Base-by-base conservation (phyloP, 2,329 filamentous ascomycete species). In the Claviceps capensis region DNA sequence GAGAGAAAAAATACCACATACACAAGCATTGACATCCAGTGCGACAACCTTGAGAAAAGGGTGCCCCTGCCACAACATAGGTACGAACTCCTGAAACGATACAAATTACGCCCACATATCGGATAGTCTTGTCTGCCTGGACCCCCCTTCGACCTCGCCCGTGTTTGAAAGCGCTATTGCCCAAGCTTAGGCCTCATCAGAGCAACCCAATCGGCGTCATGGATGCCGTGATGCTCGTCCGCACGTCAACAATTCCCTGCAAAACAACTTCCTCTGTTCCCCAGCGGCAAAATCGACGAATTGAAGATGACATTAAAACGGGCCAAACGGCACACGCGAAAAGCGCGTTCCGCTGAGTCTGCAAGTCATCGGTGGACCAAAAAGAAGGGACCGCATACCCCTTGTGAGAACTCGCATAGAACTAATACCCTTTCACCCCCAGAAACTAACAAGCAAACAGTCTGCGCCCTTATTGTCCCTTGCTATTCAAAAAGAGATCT, bases 401-500 rank as follows among this genome's bases (percentile, higher is more conserved):
- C 30, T 36, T 4, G 19, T 40, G 14, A 26, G 19, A 16, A 36
- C 36, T 38, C 46, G 49, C 13, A 50, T 37, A 36, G 16, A 11
- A 30, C 13, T 8, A n/a, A 5, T 46, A 11, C 30, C 38, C 11
- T 40, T 42, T 23, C 30, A 34, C 9, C 9, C 4, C 16, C 16
- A 4, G 5, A 5, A 46, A 34, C 9, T 13, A 2, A 46, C 44
- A 34, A 46, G 4, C 8, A 36, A 40, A 48, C 14, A 40, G 14
- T n/a, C 17, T 41, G 37, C 14, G 36, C 17, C 11, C 53, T 52
- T 66, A 69, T 66, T 68, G 65, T 61, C 63, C 64, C 60, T 65
- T 70, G 52, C 61, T 59, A 49, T 64, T 69, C 54, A 62, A 56
- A 57, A 68, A 68, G 51, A 70, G 65, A 59, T 72, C 69, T 67